Evolutionary conservation across 169 alveolate species (phyloP), one percentile per base, ranked within the genome.

Genomic region (Plasmodium fragile): DNA sequence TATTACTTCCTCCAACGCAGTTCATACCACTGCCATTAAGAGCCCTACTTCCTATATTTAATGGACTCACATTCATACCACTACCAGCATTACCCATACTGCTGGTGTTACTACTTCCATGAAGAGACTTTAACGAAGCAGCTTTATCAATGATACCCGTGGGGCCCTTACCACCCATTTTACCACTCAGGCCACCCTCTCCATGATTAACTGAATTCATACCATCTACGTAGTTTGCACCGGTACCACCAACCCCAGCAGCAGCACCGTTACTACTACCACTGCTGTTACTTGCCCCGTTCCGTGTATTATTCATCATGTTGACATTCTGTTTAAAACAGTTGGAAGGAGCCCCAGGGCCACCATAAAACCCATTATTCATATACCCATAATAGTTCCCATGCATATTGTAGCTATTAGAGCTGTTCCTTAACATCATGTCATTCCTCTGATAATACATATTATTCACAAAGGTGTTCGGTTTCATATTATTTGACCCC

Each of bases 361-460:
- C 45, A 39, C 55, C 83, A 83, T 83, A 83, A 45, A 72, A 83
- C 4, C 84, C 83, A 85, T 77, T 87, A 25, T 87, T 87, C 53
- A 77, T 39, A 34, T 87, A 87, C 13, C 90, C 90, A 78, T 87
- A 87, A n/a, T 53, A 87, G 81, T 87, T 87, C 25, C 93, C 93
- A 36, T 32, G 90, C 87, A 87, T 59, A 49, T 78, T 87, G 45
- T 41, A 78, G n/a, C 72, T 22, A 45, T 77, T 78, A 13, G 87
- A 53, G 59, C 70, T 78, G 71, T 87, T 87, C 65, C 92, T 71
- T 41, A 65, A 16, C 39, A 73, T 22, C 92, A 84, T 73, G 32
- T 84, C 92, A 59, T 75, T 87, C 71, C 93, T 87, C 65, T 77
- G 93, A 52, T 78, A 78, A 39, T 65, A 83, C 84, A 72, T 34